A percentile compares a stretch with the other conserved stretches of the same genome.
phyloP scores from a whole-genome alignment of 805 yeast genomes.

The Wickerhamiella vanderwaltii region DNA sequence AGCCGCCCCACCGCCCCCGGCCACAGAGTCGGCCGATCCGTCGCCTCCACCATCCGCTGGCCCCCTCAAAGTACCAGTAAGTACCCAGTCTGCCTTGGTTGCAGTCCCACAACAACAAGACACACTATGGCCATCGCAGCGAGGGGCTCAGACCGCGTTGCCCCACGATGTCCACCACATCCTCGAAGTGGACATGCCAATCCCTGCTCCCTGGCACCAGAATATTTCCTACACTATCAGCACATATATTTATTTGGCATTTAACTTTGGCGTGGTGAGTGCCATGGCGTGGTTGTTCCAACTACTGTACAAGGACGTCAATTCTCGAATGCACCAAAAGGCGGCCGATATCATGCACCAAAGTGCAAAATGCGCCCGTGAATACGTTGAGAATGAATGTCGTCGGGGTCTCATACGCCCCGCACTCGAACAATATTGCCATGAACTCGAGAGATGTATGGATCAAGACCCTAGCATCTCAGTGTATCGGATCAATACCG shows the following conservation, averaged over 20 bases:
- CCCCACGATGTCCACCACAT: slow-evolving; percentile 4
- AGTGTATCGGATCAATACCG: slow-evolving; percentile 49
- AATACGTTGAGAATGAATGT: slow-evolving; percentile 62
- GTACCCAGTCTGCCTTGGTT: not conserved
- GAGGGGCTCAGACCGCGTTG: slow-evolving; percentile 19
- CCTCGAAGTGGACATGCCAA: slow-evolving; percentile 20
- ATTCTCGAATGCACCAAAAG: slow-evolving; percentile 46
- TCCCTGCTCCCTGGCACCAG: slow-evolving; percentile 25
- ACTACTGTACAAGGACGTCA: slow-evolving; percentile 54
- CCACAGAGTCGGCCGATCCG: not conserved
- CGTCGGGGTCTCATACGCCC: slow-evolving; percentile 48
- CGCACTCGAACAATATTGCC: slow-evolving; percentile 56
- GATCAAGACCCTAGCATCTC: slow-evolving; percentile 50
- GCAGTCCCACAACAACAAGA: not conserved
- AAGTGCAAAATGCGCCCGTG: slow-evolving; percentile 52
- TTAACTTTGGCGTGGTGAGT: slow-evolving; percentile 41
- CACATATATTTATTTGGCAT: slow-evolving; percentile 49
- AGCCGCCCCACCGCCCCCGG: not conserved
- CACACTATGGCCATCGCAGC: slow-evolving; percentile 16
- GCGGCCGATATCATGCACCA: slow-evolving; percentile 44
- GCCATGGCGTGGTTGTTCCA: slow-evolving; percentile 37
- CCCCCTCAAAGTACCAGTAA: not conserved
- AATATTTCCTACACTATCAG: slow-evolving; percentile 43
- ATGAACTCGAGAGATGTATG: slow-evolving; percentile 70
- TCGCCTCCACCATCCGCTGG: not conserved